Evolutionary conservation across 1,284 basidiomycete species (phyloP).

Genomic region (Ustilago vetiveriae): DNA sequence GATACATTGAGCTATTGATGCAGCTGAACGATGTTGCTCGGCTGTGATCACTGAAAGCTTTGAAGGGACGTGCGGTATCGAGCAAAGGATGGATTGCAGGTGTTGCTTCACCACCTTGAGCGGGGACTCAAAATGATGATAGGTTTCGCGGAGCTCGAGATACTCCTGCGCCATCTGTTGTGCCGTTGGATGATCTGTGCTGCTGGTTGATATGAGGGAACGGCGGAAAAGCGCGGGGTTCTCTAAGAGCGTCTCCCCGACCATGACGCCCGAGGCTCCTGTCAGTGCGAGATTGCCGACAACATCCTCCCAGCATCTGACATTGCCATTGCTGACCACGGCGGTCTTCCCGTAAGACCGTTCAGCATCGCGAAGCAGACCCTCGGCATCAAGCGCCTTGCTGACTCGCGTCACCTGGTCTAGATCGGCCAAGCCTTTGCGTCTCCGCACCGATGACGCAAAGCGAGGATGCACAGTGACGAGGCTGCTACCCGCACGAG

Average conservation of each 20-base stretch:
- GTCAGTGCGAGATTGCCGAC: constrained; percentile 72
- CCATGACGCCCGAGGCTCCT: constrained; percentile 79
- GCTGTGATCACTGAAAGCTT: background rate
- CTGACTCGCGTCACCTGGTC: constrained; percentile 73
- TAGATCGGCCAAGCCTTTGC: constrained; percentile 77
- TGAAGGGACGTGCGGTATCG: constrained; percentile 11
- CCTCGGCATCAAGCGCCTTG: constrained; percentile 58
- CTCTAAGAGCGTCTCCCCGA: constrained; percentile 76
- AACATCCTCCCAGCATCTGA: constrained; percentile 73
- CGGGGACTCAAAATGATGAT: constrained; percentile 18
- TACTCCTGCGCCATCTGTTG: constrained; percentile 26
- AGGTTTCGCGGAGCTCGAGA: constrained; percentile 14
- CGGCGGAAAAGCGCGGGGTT: constrained; percentile 70
- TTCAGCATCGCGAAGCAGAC: constrained; percentile 33
- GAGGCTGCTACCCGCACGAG: constrained; percentile 74
- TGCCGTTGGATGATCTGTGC: background rate
- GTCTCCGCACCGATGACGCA: constrained; percentile 74
- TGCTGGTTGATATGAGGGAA: background rate
- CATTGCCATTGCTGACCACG: constrained; percentile 81
- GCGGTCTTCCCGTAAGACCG: constrained; percentile 69
- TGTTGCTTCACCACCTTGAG: constrained; percentile 40
- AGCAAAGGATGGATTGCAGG: constrained; percentile 30
- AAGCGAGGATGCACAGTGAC: constrained; percentile 78
- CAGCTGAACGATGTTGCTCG: constrained; percentile 14
- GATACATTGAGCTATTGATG: constrained; percentile 12